Evolutionary conservation across 2,329 filamentous ascomycete genomes (phyloP).

Genomic region (Pseudogymnoascus sp.): DNA sequence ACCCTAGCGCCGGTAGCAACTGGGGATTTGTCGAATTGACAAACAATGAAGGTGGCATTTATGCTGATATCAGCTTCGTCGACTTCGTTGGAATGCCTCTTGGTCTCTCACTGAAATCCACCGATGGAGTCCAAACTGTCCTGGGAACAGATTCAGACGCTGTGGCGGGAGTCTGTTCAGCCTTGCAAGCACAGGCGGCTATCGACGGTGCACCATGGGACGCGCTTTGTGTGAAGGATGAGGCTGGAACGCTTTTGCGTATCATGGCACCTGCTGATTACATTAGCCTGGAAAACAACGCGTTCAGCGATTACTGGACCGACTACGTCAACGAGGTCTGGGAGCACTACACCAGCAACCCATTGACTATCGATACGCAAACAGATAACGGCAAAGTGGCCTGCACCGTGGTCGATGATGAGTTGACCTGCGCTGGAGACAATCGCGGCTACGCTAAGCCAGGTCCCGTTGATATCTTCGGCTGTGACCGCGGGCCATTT

Average conservation of each 20-base stretch:
- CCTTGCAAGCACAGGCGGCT: slow-evolving; percentile 43
- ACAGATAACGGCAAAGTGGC: slow-evolving; percentile 45
- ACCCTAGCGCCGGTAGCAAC: slow-evolving; percentile 51
- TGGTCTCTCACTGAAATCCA: slow-evolving; percentile 40
- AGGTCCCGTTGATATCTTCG: slow-evolving; percentile 40
- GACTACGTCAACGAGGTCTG: slow-evolving; percentile 39
- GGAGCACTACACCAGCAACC: slow-evolving; percentile 31
- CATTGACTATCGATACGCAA: slow-evolving; percentile 57
- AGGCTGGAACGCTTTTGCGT: slow-evolving; percentile 27
- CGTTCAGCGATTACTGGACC: slow-evolving; percentile 35
- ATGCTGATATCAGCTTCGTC: slow-evolving; percentile 64
- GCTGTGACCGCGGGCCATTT: slow-evolving; percentile 56
- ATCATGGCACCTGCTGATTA: slow-evolving; percentile 32
- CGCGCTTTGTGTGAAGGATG: slow-evolving; percentile 32
- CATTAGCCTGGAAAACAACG: slow-evolving; percentile 29
- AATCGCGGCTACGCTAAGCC: slow-evolving; percentile 41
- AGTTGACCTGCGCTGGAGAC: not conserved
- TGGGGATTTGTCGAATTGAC: slow-evolving; percentile 67
- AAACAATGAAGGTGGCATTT: slow-evolving; percentile 52
- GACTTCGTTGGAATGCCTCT: slow-evolving; percentile 66
- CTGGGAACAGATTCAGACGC: slow-evolving; percentile 50
- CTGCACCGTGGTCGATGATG: slow-evolving; percentile 33
- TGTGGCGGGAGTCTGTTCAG: slow-evolving; percentile 44
- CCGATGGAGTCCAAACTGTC: slow-evolving; percentile 41
- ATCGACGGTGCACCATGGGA: slow-evolving; percentile 53